Base-by-base conservation (phyloP, 495 filamentous ascomycete species). In the Neurospora sp. region DNA sequence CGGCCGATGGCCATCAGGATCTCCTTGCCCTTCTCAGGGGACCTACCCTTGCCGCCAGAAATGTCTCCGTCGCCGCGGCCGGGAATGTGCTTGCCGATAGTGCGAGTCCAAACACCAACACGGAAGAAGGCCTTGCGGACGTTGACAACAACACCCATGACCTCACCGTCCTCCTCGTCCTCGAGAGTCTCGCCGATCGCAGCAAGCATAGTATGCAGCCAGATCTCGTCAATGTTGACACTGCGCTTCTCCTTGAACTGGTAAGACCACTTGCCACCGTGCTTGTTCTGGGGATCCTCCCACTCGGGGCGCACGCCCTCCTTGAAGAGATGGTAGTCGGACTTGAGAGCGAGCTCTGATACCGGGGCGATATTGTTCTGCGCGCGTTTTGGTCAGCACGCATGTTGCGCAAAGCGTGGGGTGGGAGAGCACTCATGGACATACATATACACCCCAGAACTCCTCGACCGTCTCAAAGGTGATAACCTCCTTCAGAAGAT, bases 281-380 rank as follows among this genome's bases (percentile, higher is more conserved):
- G 94, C 89, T 98, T 99, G 86, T 99, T 99, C 84, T 98, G 94
- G 21, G 88, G 83, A 80, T 98, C 96, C 83, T 99, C 96, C 96
- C 96, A 99, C 84, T 99, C 96, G 2, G 96, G 96, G 24, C 96
- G 93, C 72, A 98, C 91, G 74, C 94, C 94, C 79, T 92, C 90
- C 85, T 99, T 99, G 91, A 99, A 99, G 36, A 99, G 91, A 81
- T 99, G 96, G 85, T 99, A 99, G 83, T 99, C 96, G 79, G 95
- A 96, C 86, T 98, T 99, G 75, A 97, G 89, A 59, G 94, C 92
- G 37, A 99, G 89, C 75, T 98, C 94, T 74, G 96, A 98, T 73
- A 94, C 93, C 19, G 95, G 91, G 31, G 94, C 92, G 83, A 99
- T 98, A 85, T 99, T 99, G 87, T 99, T 99, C 96, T 99, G 80